phyloP scores from a whole-genome alignment of 768 basidiomycete species.

The Lactifluus piperatus region DNA sequence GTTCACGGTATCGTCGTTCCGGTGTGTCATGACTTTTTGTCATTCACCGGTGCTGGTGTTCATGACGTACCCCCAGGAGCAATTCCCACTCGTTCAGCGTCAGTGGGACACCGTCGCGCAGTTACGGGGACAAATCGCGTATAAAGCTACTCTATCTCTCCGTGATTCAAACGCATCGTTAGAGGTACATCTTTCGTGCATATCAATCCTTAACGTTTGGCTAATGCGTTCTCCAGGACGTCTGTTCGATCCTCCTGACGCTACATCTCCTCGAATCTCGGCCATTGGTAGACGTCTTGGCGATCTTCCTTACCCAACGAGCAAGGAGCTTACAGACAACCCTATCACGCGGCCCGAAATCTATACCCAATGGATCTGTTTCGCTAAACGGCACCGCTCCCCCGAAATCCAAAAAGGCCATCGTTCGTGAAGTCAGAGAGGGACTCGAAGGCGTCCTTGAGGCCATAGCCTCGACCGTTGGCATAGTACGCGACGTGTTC shows the following conservation, averaged over 20 bases:
- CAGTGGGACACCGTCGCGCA: constrained; percentile 90
- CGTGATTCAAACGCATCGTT: constrained; percentile 47
- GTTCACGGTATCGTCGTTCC: constrained; percentile 52
- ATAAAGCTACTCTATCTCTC: constrained; percentile 78
- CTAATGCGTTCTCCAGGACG: constrained; percentile 38
- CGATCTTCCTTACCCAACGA: constrained; percentile 64
- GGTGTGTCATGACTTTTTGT: constrained; percentile 32
- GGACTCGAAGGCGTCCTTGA: constrained; percentile 44
- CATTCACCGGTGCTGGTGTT: neutral
- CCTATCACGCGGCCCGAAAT: constrained; percentile 22
- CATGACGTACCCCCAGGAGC: constrained; percentile 40
- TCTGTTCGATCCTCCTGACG: constrained; percentile 70
- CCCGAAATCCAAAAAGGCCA: constrained; percentile 26
- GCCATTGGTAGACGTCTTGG: constrained; percentile 64
- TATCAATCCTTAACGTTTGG: neutral
- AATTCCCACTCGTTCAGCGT: constrained; percentile 81
- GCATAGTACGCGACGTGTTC: constrained; percentile 51
- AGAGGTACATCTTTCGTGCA: constrained; percentile 34
- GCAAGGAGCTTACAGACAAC: constrained; percentile 43
- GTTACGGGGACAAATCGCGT: constrained; percentile 82
- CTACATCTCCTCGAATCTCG: constrained; percentile 86
- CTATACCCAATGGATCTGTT: constrained; percentile 4
- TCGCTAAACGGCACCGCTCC: constrained; percentile 5
- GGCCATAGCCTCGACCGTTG: constrained; percentile 50
- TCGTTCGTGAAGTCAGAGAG: constrained; percentile 45